Conservation (phyloP, 169 alveolate genomes). For the Eimeria nieschulzi region DNA sequence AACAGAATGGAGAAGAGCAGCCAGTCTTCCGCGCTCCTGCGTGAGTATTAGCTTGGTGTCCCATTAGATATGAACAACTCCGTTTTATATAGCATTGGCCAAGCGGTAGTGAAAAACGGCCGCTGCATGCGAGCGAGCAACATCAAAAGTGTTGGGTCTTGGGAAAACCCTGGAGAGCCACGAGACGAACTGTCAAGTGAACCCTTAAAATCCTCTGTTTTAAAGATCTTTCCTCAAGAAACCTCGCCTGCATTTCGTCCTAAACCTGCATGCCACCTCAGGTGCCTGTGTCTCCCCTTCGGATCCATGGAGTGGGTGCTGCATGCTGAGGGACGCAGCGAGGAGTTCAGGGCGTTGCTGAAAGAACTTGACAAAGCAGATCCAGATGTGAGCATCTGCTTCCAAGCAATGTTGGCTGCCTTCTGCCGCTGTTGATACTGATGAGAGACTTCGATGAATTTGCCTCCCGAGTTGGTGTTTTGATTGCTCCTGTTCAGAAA, state of each 20-base stretch:
- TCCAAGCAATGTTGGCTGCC: background rate
- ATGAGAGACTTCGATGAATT: background rate
- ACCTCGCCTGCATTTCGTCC: too few species aligned
- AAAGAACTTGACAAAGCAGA: background rate
- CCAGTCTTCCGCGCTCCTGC: constrained; percentile 26
- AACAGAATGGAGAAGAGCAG: background rate
- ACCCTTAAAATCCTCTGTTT: too few species aligned
- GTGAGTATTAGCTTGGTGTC: background rate
- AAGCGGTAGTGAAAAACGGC: too few species aligned
- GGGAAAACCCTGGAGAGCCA: too few species aligned
- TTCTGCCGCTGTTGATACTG: background rate
- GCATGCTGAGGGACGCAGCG: background rate
- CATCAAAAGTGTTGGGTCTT: too few species aligned
- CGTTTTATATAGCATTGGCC: too few species aligned
- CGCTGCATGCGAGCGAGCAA: too few species aligned
- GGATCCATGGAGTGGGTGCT: constrained; percentile 56
- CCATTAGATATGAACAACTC: too few species aligned
- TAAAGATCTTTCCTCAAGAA: too few species aligned
- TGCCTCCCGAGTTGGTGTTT: too few species aligned
- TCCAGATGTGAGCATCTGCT: background rate
- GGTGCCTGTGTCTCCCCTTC: constrained; percentile 45
- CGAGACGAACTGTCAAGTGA: too few species aligned
- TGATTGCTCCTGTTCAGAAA: background rate
- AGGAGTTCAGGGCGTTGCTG: constrained; percentile 13
- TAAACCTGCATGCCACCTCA: background rate